Base-by-base conservation (phyloP, 352 stramenopile genomes). In the Phytophthora brassicae region DNA sequence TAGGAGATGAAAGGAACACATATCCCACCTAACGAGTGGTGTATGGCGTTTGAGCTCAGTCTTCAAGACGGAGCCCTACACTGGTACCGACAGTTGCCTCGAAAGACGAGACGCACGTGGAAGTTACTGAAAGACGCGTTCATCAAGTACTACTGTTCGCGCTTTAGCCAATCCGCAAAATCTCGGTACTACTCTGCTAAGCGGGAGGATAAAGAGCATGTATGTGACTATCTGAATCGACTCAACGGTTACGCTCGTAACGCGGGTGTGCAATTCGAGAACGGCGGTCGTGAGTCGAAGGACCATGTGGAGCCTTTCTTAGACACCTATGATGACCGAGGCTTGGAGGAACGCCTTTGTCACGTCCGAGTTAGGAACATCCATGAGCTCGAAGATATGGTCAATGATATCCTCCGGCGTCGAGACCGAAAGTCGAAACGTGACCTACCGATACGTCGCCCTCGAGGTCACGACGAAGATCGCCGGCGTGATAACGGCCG, bases 111-210 rank as follows among this genome's bases (percentile, higher is more conserved):
- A 14, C 24, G n/a, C 23, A 36, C 33, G 4, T 38, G 22, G 44
- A 23, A 38, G 12, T 6, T 52, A 28, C 45, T 39, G 11, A 52
- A 28, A 9, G 16, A 38, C 3, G 45, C 24, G 12, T 52, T 52
- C 28, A 39, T 52, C 23, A 39, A 16, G 24, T 52, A 52, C n/a
- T 52, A 52, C 13, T 41, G 26, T 19, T 38, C 26, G 11, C 24
- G 24, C 11, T 58, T 49, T 35, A 41, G 11, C 38, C 50, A 58
- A 14, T 46, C 50, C 1, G 50, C 38, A 4, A 24, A 36, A 13
- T 11, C 38, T 36, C 35, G 38, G 24, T 58, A 58, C 38, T 58
- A 58, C 39, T 49, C 50, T 8, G 50, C 50, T 6, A 48, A 36
- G 4, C 6, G 50, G 2, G 23, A 48, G 1, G 16, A 36, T 2